Percentiles rank a stretch among this genome's conserved stretches.
Conservation (phyloP, 208 protist species). For the Leptomonas seymouri region DNA sequence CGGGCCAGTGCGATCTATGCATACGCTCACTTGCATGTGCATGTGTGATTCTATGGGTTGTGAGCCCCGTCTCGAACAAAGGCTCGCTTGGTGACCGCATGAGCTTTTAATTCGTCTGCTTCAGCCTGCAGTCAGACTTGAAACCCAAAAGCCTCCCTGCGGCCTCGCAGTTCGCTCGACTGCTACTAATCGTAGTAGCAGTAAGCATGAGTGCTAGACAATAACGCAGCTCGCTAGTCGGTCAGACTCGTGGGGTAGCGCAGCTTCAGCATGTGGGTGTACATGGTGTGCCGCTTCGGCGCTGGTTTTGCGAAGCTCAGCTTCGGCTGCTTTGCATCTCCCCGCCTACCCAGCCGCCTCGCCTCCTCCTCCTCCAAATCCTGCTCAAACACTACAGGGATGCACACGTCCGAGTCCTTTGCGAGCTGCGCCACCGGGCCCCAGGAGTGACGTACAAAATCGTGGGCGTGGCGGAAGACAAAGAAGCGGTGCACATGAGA, state of each 20-base stretch:
- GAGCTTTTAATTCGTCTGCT: no score
- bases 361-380: conserved; percentile 50
- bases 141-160: no score
- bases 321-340: conserved; percentile 41
- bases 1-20: no score
- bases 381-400: conserved; percentile 67
- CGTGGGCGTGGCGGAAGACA: conserved; percentile 45
- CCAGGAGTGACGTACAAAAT: conserved; percentile 83
- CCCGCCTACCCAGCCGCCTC: conserved; percentile 18
- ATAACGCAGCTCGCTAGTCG: neutral
- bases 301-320: conserved; percentile 67
- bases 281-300: conserved; percentile 56
- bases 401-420: conserved; percentile 52
- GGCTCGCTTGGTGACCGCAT: no score
- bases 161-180: neutral
- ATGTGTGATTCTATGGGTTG: no score
- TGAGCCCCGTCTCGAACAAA: no score
- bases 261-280: conserved; percentile 62
- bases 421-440: conserved; percentile 66
- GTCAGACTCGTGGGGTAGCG: conserved; percentile 25
- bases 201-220: neutral
- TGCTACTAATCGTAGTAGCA: neutral
- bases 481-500: conserved; percentile 82
- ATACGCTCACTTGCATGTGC: no score
- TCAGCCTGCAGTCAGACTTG: no score